Base-by-base conservation (phyloP, 2,329 filamentous ascomycete genomes). In the Cytospora leucostoma region DNA sequence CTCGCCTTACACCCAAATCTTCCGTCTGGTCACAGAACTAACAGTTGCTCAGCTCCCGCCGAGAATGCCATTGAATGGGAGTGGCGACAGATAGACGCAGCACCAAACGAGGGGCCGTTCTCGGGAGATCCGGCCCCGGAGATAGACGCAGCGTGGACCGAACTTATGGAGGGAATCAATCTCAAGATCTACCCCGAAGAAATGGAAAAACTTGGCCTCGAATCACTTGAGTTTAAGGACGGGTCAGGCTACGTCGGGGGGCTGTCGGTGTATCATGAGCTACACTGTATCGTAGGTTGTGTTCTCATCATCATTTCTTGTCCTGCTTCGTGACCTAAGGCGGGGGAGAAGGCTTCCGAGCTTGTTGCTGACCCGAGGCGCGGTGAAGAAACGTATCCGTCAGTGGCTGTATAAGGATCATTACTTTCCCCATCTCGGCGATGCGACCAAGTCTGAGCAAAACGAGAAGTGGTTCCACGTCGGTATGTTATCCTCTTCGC, bases 41-140 rank as follows among this genome's bases (percentile, higher is more conserved):
- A 35, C 12, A 19, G 12, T 7, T 7, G n/a, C n/a, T 35, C 12
- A 53, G 34, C 32, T n/a, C 51, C 51, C 12, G 51, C 21, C 27
- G 34, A 33, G 27, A n/a, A 53, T n/a, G 34, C n/a, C 34, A 19
- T 53, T 33, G 51, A 35, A 53, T 53, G 51, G 51, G 51, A 53
- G 35, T 33, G 34, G 15, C 51, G 51, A n/a, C 51, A 19, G 12
- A 32, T 52, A 17, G 50, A 52, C 21, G 50, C 50, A 13, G 13
- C 34, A 17, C 27, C 33, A 34, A 34, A 52, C 50, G 6, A 34
- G 50, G 50, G 50, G 27, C 27, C 27, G 5, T 52, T 52, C 50
- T 32, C 33, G 27, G 50, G 50, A 7, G 21, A 52, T 32, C 50
- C 50, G 12, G 33, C 50, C 27, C 11, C 27, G 19, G 50, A 52